A percentile compares a stretch with the other conserved stretches of the same genome.
These are phyloP conservation scores for Epithemia pelagica DNA, from an alignment of 108 stramenopile genomes.

Conservation along the genomic window DNA sequence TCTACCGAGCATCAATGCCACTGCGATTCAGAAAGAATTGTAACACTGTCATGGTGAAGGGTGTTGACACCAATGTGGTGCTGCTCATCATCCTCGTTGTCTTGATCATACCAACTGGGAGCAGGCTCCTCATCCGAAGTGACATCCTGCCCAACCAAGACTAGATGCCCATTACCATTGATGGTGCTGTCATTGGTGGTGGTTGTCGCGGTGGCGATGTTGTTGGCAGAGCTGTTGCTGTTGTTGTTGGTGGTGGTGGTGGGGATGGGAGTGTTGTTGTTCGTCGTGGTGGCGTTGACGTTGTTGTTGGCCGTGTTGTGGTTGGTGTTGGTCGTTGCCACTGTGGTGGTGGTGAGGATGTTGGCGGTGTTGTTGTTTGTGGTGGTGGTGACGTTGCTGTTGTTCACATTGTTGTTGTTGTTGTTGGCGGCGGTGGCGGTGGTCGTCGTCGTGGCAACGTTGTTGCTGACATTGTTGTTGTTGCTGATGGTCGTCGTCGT, in stretches of 20 bases:
- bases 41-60: too few species aligned
- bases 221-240: slow-evolving; percentile 8
- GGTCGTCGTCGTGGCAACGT: slow-evolving; percentile 4
- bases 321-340: not conserved
- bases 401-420: not conserved
- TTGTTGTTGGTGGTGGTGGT: slow-evolving; percentile 15
- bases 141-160: too few species aligned
- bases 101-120: too few species aligned
- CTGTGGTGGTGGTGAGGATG: slow-evolving; percentile 9
- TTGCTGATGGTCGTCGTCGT: slow-evolving; percentile 2
- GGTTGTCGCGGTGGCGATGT: slow-evolving; percentile 7
- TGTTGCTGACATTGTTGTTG: slow-evolving; percentile 15
- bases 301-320: slow-evolving; percentile 12
- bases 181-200: slow-evolving; percentile 6
- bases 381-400: not conserved
- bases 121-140: too few species aligned
- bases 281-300: slow-evolving; percentile 11
- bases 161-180: too few species aligned
- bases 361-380: slow-evolving; percentile 13
- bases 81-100: too few species aligned
- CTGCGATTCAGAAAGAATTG: too few species aligned
- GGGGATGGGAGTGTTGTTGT: not conserved
- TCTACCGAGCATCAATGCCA: too few species aligned
- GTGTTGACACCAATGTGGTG: too few species aligned
- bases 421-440: not conserved